Evolutionary conservation across 2,329 filamentous ascomycete species (phyloP), one percentile per base, ranked within the genome.

Genomic region (Fusarium annulatum): DNA sequence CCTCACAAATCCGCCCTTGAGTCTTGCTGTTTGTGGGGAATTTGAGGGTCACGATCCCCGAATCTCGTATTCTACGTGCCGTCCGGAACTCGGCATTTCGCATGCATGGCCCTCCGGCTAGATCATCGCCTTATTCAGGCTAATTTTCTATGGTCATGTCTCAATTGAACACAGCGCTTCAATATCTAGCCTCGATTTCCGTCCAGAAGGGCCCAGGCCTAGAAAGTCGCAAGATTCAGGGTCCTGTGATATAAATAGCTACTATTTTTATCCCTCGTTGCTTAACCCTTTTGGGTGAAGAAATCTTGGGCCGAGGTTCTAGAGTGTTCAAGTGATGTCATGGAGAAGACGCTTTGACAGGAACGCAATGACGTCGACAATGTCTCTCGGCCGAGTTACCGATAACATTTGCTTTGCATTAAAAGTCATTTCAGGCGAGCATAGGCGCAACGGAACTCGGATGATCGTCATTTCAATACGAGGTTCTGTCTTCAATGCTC

Each of bases 41-140:
- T 12, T 23, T 18, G 46, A 69, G 26, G 64, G 64, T 72, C 55
- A 58, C 59, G 41, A 70, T 72, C 45, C 36, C 58, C 28, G 65
- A 43, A 65, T 51, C 59, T 72, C 69, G 69, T 72, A 73, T 72
- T 61, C 46, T 42, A 45, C 18, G 16, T 66, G 64, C 69, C 64
- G 53, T 60, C 36, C 65, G 64, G 67, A 55, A 63, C 41, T 53
- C 64, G 64, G 66, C 67, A 46, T 28, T 41, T 23, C 9, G 30
- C 33, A 34, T 12, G 12, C 33, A 61, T 57, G 28, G 42, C n/a
- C 26, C 18, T 55, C 28, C 23, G 3, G 19, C 33, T 14, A 49
- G 19, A 9, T 21, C n/a, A 33, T 23, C 10, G 33, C n/a, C 33
- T 53, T 43, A 59, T 46, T 16, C n/a, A 19, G 34, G 33, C 19